Conservation (phyloP, 305 asterid genomes). For the Stenogyne calaminthoides region DNA sequence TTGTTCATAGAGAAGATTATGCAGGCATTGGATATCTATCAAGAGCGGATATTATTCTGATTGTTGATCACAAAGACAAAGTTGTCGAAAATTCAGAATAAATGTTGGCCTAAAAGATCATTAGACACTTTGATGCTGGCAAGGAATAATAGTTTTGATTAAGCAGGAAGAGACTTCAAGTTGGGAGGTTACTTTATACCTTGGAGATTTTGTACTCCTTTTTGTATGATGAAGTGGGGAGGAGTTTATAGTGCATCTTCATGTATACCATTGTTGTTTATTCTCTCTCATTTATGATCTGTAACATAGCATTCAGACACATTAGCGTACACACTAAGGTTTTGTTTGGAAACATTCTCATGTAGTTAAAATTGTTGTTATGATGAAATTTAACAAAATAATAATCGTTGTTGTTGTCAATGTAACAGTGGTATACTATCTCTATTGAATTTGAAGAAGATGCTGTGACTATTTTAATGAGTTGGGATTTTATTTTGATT, state of each 20-base stretch:
- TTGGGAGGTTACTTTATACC: neutral
- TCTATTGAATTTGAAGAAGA: neutral
- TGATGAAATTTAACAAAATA: neutral
- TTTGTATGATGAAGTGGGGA: constrained; percentile 6
- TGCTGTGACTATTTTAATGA: neutral
- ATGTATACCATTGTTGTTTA: neutral
- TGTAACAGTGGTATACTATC: neutral
- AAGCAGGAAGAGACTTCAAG: constrained; percentile 7
- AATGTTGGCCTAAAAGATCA: constrained; percentile 13
- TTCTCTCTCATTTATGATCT: neutral
- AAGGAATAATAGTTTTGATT: constrained; percentile 8
- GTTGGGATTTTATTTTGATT: neutral
- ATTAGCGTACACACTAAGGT: neutral
- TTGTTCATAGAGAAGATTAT: constrained; percentile 76
- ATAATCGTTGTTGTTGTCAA: neutral
- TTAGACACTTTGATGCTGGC: neutral
- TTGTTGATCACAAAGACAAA: constrained; percentile 8
- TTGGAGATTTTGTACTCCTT: neutral
- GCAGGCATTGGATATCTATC: constrained; percentile 77
- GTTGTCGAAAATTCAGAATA: neutral
- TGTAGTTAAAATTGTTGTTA: neutral
- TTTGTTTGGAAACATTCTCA: neutral
- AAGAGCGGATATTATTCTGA: constrained; percentile 69
- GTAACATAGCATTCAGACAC: neutral
- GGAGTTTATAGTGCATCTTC: constrained; percentile 5